Evolutionary conservation across 768 basidiomycete species (phyloP), one percentile per base, ranked within the genome.

Genomic region (Mrakia blollopis): DNA sequence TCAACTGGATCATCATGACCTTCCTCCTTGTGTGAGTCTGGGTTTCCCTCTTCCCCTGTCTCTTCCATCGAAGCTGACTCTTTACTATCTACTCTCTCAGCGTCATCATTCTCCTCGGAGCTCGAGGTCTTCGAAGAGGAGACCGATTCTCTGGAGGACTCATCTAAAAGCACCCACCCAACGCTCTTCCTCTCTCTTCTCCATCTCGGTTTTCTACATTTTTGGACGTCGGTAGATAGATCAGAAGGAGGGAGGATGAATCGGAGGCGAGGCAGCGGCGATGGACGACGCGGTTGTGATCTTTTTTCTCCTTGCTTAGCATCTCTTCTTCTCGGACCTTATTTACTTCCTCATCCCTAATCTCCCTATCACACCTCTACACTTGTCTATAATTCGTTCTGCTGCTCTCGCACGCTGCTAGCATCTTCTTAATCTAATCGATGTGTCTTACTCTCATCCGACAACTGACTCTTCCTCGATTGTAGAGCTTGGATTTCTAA

Each of bases 141-240:
- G 91, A 91, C 77, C 91, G 91, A 6, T 85, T 87, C 78, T 85
- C 85, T 18, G 91, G 90, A 23, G 83, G 86, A 16, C 87, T 91
- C 37, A 84, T 88, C 62, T 78, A 77, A 72, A 39, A n/a, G 39
- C 18, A 3, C 47, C 5, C 16, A 21, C 1, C 47, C 39, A 11
- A 18, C 47, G 16, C 9, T 16, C 16, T 7, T 18, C 2, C 9
- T 4, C 2, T 18, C 47, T 14, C 18, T 21, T 50, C 47, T 21
- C 18, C 16, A 23, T 21, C 37, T 69, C 57, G 0, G 5, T 57
- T 50, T 50, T 21, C 5, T 7, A 41, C 39, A 5, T 47, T 47
- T 47, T 16, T 9, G 47, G 47, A 50, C 5, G 11, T 11, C 44
- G 47, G 18, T 16, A 50, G 47, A 50, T 14, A 14, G 2, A 2